Evolutionary conservation across 2,329 filamentous ascomycete species (phyloP), one percentile per base, ranked within the genome.

Genomic region (Scedosporium apiospermum): DNA sequence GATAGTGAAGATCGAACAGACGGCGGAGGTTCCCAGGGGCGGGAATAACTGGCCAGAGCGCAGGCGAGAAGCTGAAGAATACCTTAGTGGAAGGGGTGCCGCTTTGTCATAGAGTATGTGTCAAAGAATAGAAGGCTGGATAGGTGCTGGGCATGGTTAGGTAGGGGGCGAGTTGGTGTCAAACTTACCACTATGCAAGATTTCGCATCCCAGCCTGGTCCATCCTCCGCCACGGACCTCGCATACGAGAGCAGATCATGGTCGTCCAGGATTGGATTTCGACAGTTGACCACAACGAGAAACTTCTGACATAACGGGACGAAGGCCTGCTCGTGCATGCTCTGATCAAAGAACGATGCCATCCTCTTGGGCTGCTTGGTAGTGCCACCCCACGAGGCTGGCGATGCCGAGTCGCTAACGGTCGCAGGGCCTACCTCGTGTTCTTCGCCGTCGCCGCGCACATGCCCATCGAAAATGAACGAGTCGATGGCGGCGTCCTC

Each of bases 181-280:
- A 62, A 2, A 44, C 65, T 62, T 60, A 67, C 68, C 16, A 69
- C 64, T 2, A 69, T 34, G 38, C 65, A 70, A 3, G 67, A 70
- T 4, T 62, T 26, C 2, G 65, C 63, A 41, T 69, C 65, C 67
- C 65, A 68, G 42, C 44, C 57, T 12, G 66, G 34, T 1, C 68
- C 69, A 26, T 69, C 10, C 6, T 67, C 65, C 9, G 65, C 67
- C 5, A 57, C 62, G n/a, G 44, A 26, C 10, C 53, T 64, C 26
- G 69, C 66, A 38, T 67, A 62, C 4, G 27, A 55, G 14, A 67
- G 18, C n/a, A 70, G 65, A 7, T 68, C 66, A 4, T 61, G 51
- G 0, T 61, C 66, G 3, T 69, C 67, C n/a, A 70, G 51, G 4
- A 68, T 65, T 3, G 65, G 68, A 44, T 69, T 70, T 26, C 68